Percentiles rank a stretch among this genome's conserved stretches.
Evolutionary conservation across 306 rosid genomes (phyloP).

Genomic region (Vigna angularis): DNA sequence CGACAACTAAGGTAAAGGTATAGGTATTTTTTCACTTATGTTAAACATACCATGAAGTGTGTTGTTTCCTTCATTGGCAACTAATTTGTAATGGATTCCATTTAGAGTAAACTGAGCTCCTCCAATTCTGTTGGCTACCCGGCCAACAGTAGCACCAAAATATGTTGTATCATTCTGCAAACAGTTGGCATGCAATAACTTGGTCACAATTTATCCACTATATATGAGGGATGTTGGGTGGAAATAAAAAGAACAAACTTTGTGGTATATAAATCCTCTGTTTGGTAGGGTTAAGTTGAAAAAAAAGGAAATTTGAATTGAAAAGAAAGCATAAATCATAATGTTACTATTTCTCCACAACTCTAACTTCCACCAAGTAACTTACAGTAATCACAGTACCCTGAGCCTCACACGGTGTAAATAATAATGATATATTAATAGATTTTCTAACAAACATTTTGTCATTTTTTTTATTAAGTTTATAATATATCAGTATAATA

Average conservation of each 20-base stretch:
- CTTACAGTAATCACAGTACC: not conserved
- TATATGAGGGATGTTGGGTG: not conserved
- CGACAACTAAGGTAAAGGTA: not conserved
- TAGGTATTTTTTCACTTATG: not conserved
- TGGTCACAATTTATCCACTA: not conserved
- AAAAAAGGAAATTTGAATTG: not conserved
- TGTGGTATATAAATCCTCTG: not conserved
- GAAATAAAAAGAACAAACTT: not conserved
- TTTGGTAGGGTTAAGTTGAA: not conserved
- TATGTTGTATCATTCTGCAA: slow-evolving; percentile 71
- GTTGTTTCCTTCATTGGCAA: slow-evolving; percentile 77
- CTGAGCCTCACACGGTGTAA: too few relatives aligned
- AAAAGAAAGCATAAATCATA: not conserved
- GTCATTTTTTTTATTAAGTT: too few relatives aligned
- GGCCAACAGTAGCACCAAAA: slow-evolving; percentile 78
- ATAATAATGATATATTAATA: too few relatives aligned
- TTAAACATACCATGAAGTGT: slow-evolving; percentile 73
- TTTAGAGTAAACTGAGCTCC: slow-evolving; percentile 77
- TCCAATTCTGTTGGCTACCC: slow-evolving; percentile 88
- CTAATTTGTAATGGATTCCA: slow-evolving; percentile 68
- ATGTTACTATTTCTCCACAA: not conserved
- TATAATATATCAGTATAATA: too few relatives aligned
- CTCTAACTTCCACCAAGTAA: not conserved
- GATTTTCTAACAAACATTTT: too few relatives aligned
- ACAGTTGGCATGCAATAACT: not conserved